Evolutionary conservation across 2,329 filamentous ascomycete species (phyloP).

Genomic region (Neobulgaria alba): DNA sequence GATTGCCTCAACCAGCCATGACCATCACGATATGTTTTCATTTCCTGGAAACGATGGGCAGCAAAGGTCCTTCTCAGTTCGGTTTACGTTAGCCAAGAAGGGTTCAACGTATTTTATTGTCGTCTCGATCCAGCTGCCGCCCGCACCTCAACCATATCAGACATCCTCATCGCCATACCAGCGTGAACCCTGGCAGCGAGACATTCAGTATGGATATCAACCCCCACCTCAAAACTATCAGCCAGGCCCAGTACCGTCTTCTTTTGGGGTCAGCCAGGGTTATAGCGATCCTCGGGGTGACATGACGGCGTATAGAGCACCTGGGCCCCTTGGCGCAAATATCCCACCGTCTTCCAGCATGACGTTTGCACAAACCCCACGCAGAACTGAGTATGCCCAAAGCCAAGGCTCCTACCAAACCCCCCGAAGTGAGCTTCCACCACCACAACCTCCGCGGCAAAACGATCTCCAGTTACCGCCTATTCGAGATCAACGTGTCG

Average conservation of each 20-base stretch:
- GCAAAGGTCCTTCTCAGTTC: conserved; percentile 40
- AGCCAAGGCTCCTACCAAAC: conserved; percentile 39
- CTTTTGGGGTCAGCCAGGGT: conserved; percentile 16
- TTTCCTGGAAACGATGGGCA: conserved; percentile 46
- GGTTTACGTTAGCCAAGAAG: conserved; percentile 49
- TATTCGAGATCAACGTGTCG: conserved; percentile 31
- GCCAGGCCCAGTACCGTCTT: conserved; percentile 16
- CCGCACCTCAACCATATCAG: conserved; percentile 20
- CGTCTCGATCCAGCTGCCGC: conserved; percentile 28
- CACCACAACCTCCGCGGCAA: conserved; percentile 25
- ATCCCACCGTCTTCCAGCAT: conserved; percentile 31
- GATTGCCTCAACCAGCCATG: conserved; percentile 41
- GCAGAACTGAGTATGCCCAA: conserved; percentile 35
- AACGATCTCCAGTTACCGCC: conserved; percentile 34
- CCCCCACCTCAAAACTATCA: conserved; percentile 20
- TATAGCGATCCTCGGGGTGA: conserved; percentile 22
- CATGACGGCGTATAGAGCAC: conserved; percentile 19
- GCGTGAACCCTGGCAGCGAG: conserved; percentile 22
- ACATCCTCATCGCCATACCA: conserved; percentile 21
- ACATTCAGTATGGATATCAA: conserved; percentile 26
- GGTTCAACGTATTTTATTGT: conserved; percentile 56
- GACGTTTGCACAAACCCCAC: conserved; percentile 39
- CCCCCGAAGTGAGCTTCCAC: conserved; percentile 42
- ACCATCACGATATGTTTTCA: conserved; percentile 46
- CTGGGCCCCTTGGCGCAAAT: conserved; percentile 14